These are phyloP conservation scores for Dittrichia graveolens DNA, from an alignment of 129 eudicot species.

Conservation along the genomic window DNA sequence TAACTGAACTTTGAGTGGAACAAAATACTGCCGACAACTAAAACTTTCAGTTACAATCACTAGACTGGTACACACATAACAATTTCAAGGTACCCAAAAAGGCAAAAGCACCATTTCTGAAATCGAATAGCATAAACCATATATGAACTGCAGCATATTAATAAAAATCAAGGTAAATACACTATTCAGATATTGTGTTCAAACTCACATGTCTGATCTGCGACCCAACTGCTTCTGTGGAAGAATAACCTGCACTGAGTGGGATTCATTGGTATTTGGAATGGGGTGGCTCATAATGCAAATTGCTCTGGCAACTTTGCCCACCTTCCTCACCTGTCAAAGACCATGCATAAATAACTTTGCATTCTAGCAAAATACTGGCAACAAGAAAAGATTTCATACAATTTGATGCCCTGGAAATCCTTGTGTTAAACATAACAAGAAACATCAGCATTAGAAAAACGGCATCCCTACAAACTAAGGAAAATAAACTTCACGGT, in stretches of 20 bases:
- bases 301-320: conserved; percentile 94
- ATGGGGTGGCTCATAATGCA: conserved; percentile 99
- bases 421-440: neutral
- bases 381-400: neutral
- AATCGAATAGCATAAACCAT: neutral
- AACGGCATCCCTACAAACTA: too few species aligned
- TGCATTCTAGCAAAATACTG: neutral
- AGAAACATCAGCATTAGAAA: too few species aligned
- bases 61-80: too few species aligned
- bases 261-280: conserved; percentile 87
- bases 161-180: neutral
- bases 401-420: too few species aligned
- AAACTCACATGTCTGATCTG: conserved; percentile 92
- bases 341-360: neutral
- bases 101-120: too few species aligned
- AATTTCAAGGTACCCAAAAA: too few species aligned
- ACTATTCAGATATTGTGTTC: neutral
- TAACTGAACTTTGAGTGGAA: too few species aligned
- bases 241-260: conserved; percentile 90
- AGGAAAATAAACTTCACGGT: too few species aligned
- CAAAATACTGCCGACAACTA: too few species aligned
- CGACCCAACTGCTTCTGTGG: conserved; percentile 99
- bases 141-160: neutral
- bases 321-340: conserved; percentile 89
- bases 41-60: too few species aligned